Conservation (phyloP, 768 basidiomycete species). For the Lactarius sp. region DNA sequence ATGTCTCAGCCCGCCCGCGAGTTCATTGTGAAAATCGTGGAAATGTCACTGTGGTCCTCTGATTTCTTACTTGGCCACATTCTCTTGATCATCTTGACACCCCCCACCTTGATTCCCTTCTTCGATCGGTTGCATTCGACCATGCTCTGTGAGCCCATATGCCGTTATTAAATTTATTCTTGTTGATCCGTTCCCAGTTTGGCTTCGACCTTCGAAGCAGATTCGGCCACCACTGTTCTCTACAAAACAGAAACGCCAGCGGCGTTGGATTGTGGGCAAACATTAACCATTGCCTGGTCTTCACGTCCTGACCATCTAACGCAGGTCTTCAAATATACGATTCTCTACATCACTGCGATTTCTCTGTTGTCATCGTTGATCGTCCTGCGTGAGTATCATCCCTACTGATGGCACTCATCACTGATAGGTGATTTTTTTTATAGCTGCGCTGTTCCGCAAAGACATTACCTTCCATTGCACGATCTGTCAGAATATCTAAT, state of each 20-base stretch:
- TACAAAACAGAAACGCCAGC: constrained; percentile 87
- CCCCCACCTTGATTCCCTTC: constrained; percentile 85
- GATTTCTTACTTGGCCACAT: constrained; percentile 87
- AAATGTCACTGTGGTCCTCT: constrained; percentile 91
- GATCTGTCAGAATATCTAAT: constrained; percentile 82
- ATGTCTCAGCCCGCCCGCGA: constrained; percentile 99
- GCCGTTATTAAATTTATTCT: background rate
- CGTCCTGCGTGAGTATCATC: constrained; percentile 60
- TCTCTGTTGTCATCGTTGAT: constrained; percentile 77
- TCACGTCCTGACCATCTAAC: background rate
- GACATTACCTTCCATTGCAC: constrained; percentile 74
- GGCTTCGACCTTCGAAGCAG: constrained; percentile 93
- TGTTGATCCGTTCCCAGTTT: constrained; percentile 49
- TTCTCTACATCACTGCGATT: constrained; percentile 75
- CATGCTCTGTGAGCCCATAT: constrained; percentile 36
- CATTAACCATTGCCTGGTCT: background rate
- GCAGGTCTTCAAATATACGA: constrained; percentile 77
- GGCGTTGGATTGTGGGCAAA: constrained; percentile 77
- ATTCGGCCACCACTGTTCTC: constrained; percentile 92
- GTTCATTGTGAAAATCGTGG: constrained; percentile 96
- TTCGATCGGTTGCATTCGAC: constrained; percentile 89
- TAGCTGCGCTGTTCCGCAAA: constrained; percentile 79
- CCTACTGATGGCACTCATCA: constrained; percentile 2
- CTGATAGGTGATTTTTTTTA: constrained; percentile 23
- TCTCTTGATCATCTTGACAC: constrained; percentile 85